A percentile compares a stretch with the other conserved stretches of the same genome.
Conservation (phyloP, 352 stramenopile genomes). For the Thalassiosira mediterranea region DNA sequence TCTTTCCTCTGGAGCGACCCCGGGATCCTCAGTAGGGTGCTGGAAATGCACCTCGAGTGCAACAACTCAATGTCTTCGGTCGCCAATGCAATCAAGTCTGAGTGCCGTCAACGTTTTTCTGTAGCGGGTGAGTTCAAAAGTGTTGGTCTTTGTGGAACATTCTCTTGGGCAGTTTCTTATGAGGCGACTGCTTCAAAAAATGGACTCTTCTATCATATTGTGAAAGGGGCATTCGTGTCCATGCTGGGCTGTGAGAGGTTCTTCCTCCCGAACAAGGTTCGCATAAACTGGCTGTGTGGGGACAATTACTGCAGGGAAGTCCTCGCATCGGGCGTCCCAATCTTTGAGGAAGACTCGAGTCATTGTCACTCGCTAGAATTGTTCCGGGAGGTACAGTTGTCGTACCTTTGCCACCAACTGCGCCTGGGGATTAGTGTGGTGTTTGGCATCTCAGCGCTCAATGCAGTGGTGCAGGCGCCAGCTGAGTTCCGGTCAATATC, state of each 20-base stretch:
- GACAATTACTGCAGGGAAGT: conserved; percentile 20
- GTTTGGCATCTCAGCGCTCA: conserved; percentile 28
- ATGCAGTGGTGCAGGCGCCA: not conserved
- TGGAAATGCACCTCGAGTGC: conserved; percentile 31
- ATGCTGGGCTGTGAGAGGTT: conserved; percentile 38
- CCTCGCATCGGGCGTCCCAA: conserved; percentile 3
- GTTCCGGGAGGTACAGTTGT: conserved; percentile 35
- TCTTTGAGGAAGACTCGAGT: conserved; percentile 1
- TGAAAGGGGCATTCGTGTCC: conserved; percentile 46
- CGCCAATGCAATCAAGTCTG: conserved; percentile 28
- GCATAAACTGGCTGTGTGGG: conserved; percentile 44
- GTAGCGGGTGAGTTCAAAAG: too few species aligned
- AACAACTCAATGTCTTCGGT: conserved; percentile 48
- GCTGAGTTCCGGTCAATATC: conserved; percentile 10
- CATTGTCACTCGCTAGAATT: conserved; percentile 22
- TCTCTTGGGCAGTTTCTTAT: too few species aligned
- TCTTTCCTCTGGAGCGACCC: conserved; percentile 44
- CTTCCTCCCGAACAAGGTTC: conserved; percentile 40
- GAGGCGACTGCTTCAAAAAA: too few species aligned
- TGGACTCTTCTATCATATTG: too few species aligned
- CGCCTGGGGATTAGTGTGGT: conserved; percentile 28
- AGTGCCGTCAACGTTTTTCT: conserved; percentile 36
- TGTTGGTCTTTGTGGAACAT: too few species aligned
- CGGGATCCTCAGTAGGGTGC: conserved; percentile 33
- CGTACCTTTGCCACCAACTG: conserved; percentile 37